Conservation (phyloP, 1,139 yeast species). For the Magnusiomyces ingens region DNA sequence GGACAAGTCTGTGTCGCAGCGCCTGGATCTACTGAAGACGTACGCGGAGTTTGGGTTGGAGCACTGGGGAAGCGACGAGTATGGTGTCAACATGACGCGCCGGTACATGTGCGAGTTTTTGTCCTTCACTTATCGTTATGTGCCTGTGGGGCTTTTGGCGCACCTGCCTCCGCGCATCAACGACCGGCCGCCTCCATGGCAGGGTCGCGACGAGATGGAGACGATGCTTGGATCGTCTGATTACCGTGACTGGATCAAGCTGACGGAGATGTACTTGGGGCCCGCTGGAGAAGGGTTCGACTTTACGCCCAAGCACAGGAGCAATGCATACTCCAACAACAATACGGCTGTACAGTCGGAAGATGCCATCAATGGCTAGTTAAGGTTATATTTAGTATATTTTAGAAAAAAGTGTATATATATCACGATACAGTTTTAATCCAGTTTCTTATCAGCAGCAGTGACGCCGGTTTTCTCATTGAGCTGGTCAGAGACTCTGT, state of each 20-base stretch:
- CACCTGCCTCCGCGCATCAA: conserved; percentile 81
- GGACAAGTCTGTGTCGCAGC: conserved; percentile 84
- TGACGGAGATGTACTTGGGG: conserved; percentile 94
- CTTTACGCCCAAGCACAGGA: conserved; percentile 90
- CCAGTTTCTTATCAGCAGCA: conserved; percentile 29
- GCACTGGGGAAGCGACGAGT: conserved; percentile 98
- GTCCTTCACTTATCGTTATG: conserved; percentile 88
- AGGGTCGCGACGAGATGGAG: conserved; percentile 90
- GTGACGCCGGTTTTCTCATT: conserved; percentile 24
- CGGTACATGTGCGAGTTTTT: conserved; percentile 90
- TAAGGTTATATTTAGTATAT: not conserved
- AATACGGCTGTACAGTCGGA: not conserved
- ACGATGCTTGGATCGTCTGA: conserved; percentile 80
- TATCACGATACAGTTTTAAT: conserved; percentile 15
- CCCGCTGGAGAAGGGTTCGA: conserved; percentile 68
- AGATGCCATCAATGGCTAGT: conserved; percentile 1
- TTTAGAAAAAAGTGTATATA: no score
- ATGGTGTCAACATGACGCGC: conserved; percentile 82
- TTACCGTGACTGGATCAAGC: conserved; percentile 90
- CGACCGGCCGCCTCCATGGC: conserved; percentile 92
- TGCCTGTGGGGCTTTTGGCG: conserved; percentile 90
- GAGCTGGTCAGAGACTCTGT: conserved; percentile 40
- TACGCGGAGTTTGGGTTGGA: conserved; percentile 79
- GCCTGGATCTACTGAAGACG: conserved; percentile 64
- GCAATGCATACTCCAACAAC: conserved; percentile 56